Evolutionary conservation across 2,329 filamentous ascomycete genomes (phyloP).

Genomic region (Rhynchosporium graminicola): DNA sequence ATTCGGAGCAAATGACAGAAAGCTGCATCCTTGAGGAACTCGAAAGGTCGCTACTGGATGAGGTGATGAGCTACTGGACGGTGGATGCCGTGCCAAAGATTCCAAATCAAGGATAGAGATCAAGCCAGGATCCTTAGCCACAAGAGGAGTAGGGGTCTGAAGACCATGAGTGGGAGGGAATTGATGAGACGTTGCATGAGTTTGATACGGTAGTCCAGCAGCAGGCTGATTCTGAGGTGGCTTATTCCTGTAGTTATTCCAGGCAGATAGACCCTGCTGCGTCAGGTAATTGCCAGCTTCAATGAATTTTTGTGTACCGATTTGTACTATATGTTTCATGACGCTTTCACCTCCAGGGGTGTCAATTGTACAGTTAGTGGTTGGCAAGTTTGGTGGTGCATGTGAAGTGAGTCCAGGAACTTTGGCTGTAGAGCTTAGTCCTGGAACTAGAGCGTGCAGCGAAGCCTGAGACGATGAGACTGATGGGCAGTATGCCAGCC

Average conservation of each 20-base stretch:
- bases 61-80: slow-evolving; percentile 48
- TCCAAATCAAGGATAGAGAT: slow-evolving; percentile 76
- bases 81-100: slow-evolving; percentile 52
- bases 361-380: slow-evolving; percentile 67
- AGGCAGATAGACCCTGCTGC: slow-evolving; percentile 74
- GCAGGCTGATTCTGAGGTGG: slow-evolving; percentile 46
- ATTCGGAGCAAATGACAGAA: slow-evolving; percentile 74
- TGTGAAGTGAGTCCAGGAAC: slow-evolving; percentile 59
- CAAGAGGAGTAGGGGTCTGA: slow-evolving; percentile 48
- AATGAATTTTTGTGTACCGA: slow-evolving; percentile 76
- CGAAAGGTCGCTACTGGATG: slow-evolving; percentile 72
- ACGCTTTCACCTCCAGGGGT: slow-evolving; percentile 71
- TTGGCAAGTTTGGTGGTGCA: slow-evolving; percentile 68
- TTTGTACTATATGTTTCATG: slow-evolving; percentile 75
- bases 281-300: slow-evolving; percentile 75
- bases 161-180: slow-evolving; percentile 78
- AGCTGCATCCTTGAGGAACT: slow-evolving; percentile 74
- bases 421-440: slow-evolving; percentile 53
- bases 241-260: slow-evolving; percentile 79
- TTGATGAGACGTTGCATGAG: slow-evolving; percentile 43
- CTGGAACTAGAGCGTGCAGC: slow-evolving; percentile 64
- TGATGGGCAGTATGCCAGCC: slow-evolving; percentile 75
- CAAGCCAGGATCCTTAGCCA: slow-evolving; percentile 67
- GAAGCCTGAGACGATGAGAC: slow-evolving; percentile 71
- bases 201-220: slow-evolving; percentile 42